Evolutionary conservation across 768 basidiomycete genomes (phyloP).

Genomic region (Agaricus blazei): DNA sequence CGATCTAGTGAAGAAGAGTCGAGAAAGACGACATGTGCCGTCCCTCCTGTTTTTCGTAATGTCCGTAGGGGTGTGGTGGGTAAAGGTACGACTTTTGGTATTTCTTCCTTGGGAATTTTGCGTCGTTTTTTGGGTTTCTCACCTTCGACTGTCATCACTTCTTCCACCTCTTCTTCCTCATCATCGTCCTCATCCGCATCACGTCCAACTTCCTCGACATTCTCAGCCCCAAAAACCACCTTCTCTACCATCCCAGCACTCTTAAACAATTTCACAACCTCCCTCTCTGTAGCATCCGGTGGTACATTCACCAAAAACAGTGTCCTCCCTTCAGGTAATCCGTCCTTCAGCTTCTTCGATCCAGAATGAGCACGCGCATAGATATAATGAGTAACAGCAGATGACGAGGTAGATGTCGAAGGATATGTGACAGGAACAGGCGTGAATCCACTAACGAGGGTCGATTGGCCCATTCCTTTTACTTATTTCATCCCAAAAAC

Average conservation of each 20-base stretch:
- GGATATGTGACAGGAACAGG: conserved; percentile 37
- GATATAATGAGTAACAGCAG: conserved; percentile 57
- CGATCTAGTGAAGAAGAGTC: conserved; percentile 68
- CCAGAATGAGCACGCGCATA: conserved; percentile 67
- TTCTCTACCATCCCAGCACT: conserved; percentile 71
- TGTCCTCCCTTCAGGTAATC: conserved; percentile 58
- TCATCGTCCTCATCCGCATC: conserved; percentile 39
- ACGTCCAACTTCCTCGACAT: conserved; percentile 38
- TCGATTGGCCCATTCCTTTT: conserved; percentile 1
- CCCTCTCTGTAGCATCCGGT: conserved; percentile 80
- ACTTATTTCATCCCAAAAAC: background rate
- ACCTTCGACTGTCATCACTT: conserved; percentile 22
- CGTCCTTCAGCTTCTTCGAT: conserved; percentile 34
- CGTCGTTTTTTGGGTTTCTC: conserved; percentile 34
- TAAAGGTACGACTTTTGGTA: conserved; percentile 57
- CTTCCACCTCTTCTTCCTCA: conserved; percentile 31
- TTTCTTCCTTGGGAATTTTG: conserved; percentile 30
- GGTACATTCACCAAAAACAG: conserved; percentile 89
- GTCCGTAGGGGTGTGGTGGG: conserved; percentile 49
- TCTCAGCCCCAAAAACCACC: conserved; percentile 45
- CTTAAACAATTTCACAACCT: conserved; percentile 75
- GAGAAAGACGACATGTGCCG: conserved; percentile 68
- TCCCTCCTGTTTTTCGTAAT: conserved; percentile 55
- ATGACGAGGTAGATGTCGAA: conserved; percentile 16
- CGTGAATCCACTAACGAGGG: conserved; percentile 40